phyloP scores from a whole-genome alignment of 2,329 filamentous ascomycete genomes.

The Thielaviopsis populi region DNA sequence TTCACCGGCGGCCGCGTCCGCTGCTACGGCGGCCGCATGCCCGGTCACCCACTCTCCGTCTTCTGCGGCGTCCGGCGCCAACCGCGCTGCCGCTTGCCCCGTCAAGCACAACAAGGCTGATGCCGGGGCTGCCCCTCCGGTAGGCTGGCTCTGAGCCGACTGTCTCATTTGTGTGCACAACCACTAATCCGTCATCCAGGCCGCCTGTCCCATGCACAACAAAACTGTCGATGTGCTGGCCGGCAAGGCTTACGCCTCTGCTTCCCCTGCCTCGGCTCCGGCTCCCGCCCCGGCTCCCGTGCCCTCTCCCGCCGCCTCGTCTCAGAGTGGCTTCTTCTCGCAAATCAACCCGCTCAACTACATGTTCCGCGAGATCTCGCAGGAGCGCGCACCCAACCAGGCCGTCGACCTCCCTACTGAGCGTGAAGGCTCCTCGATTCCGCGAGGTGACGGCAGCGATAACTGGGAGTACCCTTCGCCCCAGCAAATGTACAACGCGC shows the following conservation, averaged over 20 bases:
- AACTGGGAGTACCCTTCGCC: slow-evolving; percentile 98
- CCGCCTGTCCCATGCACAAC: slow-evolving; percentile 44
- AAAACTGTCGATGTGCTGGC: slow-evolving; percentile 34
- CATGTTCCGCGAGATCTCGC: slow-evolving; percentile 81
- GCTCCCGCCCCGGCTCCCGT: slow-evolving; percentile 29
- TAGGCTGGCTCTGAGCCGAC: background rate
- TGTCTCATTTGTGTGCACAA: background rate
- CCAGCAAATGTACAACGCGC: slow-evolving; percentile 99
- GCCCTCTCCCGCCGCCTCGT: slow-evolving; percentile 22
- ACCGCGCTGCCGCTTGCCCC: slow-evolving; percentile 2
- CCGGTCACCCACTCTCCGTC: slow-evolving; percentile 11
- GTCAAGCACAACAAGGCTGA: slow-evolving; percentile 12
- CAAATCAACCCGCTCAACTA: slow-evolving; percentile 67
- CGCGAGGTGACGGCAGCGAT: slow-evolving; percentile 59
- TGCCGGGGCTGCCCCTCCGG: slow-evolving; percentile 11
- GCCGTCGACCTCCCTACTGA: slow-evolving; percentile 57
- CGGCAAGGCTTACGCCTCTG: slow-evolving; percentile 20
- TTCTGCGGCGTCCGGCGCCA: background rate
- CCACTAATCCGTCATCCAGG: slow-evolving; percentile 23
- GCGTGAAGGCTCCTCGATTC: slow-evolving; percentile 78
- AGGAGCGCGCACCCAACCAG: slow-evolving; percentile 61
- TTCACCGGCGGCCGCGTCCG: slow-evolving; percentile 23
- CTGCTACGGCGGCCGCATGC: slow-evolving; percentile 7
- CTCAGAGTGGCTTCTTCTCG: slow-evolving; percentile 32
- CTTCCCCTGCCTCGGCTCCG: slow-evolving; percentile 21